Base-by-base conservation (phyloP, 148 eudicot species). In the Selenicereus undatus region DNA sequence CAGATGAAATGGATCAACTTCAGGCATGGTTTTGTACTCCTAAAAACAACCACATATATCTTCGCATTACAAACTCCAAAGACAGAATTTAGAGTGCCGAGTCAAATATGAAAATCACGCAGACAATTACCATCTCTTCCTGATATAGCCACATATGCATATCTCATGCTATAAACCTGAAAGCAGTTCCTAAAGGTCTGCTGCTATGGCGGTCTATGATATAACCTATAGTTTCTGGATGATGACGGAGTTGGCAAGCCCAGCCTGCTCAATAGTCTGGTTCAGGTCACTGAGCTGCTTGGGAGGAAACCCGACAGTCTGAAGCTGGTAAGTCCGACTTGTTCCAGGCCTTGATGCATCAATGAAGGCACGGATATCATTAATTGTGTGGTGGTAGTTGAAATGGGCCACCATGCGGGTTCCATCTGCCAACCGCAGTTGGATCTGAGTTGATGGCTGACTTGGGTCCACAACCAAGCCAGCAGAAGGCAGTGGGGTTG, bases 201-300 rank as follows among this genome's bases (percentile, higher is more conserved):
- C 74, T 48, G 69, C 64, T 35, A 26, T 50, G 29, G 71, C 11
- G 51, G 80, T 45, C 50, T 4, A 48, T 12, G 14, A 48, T 48
- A 58, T 18, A 58, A 3, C 73, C 79, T 72, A 91, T 62, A 81
- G 64, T 83, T 87, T 92, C 84, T 91, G 93, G 77, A 91, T 85
- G 42, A 93, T 85, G 39, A 91, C 94, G 1, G 94, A 93, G 76
- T 89, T 90, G 9, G 91, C 89, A 29, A 91, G 93, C 30, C 91
- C 93, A 1, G 95, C 93, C 82, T 91, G 89, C 89, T 91, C 93
- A 32, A 90, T 83, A 8, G 94, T 93, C 83, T 89, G 91, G 82
- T 85, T 81, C 52, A 73, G 85, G 80, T 91, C 91, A 39, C 79
- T 78, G 56, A 93, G 93, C 65, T 71, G 92, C 84, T 89, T 88